Percentiles rank a stretch among this genome's conserved stretches.
Conservation (phyloP, 2,329 filamentous ascomycete genomes). For the Chalara sp. region DNA sequence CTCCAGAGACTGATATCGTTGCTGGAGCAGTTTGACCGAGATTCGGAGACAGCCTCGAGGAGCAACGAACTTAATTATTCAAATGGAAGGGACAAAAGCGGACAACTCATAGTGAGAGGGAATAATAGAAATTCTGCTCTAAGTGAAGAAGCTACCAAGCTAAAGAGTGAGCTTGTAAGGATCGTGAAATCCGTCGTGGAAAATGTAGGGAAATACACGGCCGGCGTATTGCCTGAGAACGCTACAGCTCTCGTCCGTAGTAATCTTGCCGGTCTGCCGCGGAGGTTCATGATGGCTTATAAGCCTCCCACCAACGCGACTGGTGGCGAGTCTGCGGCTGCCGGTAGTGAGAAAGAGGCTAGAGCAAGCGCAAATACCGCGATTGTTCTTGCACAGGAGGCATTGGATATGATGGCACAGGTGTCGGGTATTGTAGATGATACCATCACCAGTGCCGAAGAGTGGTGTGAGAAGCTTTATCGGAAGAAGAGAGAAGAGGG, state of each 20-base stretch:
- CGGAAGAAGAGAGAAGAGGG: slow-evolving; percentile 27
- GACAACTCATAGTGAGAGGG: slow-evolving; percentile 18
- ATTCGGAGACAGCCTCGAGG: slow-evolving; percentile 27
- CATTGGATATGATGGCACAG: slow-evolving; percentile 89
- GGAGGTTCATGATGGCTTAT: slow-evolving; percentile 68
- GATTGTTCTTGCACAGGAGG: slow-evolving; percentile 80
- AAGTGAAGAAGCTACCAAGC: slow-evolving; percentile 47
- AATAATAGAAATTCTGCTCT: slow-evolving; percentile 22
- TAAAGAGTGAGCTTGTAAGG: slow-evolving; percentile 67
- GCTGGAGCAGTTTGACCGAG: slow-evolving; percentile 71
- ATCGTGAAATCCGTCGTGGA: slow-evolving; percentile 76
- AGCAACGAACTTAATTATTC: slow-evolving; percentile 3
- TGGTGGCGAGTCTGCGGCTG: slow-evolving; percentile 30
- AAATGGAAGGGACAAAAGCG: slow-evolving; percentile 8
- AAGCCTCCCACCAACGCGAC: slow-evolving; percentile 36
- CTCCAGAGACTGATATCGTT: slow-evolving; percentile 68
- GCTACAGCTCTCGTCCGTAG: slow-evolving; percentile 75
- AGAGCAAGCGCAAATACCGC: slow-evolving; percentile 66
- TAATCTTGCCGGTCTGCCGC: slow-evolving; percentile 78
- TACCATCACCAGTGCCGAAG: slow-evolving; percentile 83
- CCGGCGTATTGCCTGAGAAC: slow-evolving; percentile 86
- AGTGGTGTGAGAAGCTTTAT: slow-evolving; percentile 79
- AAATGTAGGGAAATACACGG: slow-evolving; percentile 82
- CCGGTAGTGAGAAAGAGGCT: slow-evolving; percentile 33
- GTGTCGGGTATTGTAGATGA: slow-evolving; percentile 83